Percentiles rank a stretch among this genome's conserved stretches.
These are phyloP conservation scores for Isabelozyma gotoi DNA, from an alignment of 805 yeast genomes.

Conservation along the genomic window DNA sequence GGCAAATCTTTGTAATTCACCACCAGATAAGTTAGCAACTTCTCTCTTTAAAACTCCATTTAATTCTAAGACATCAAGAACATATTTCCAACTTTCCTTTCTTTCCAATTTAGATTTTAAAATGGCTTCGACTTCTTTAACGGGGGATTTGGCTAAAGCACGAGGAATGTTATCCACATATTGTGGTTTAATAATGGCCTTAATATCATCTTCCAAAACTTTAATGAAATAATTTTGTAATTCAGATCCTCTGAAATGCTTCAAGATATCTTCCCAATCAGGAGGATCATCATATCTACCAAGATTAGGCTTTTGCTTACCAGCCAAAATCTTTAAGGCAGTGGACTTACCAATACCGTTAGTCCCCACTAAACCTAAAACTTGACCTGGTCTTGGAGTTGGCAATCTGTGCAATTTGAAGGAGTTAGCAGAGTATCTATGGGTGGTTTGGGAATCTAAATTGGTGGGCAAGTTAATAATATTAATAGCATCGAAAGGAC, in stretches of 20 bases:
- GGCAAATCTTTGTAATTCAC: slow-evolving; percentile 97
- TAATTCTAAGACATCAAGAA: slow-evolving; percentile 73
- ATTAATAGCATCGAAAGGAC: slow-evolving; percentile 96
- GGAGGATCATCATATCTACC: slow-evolving; percentile 96
- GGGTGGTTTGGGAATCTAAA: slow-evolving; percentile 88
- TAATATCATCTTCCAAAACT: slow-evolving; percentile 88
- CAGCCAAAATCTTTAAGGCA: slow-evolving; percentile 93
- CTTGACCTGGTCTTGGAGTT: slow-evolving; percentile 99
- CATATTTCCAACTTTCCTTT: slow-evolving; percentile 60
- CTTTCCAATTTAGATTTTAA: slow-evolving; percentile 77
- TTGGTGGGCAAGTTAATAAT: slow-evolving; percentile 96
- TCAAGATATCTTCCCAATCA: slow-evolving; percentile 92
- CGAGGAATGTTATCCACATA: slow-evolving; percentile 97
- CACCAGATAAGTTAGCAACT: slow-evolving; percentile 89
- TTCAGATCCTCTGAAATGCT: slow-evolving; percentile 93
- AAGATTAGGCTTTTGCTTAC: slow-evolving; percentile 95
- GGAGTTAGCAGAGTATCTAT: slow-evolving; percentile 96
- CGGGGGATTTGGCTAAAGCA: slow-evolving; percentile 85
- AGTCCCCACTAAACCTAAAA: slow-evolving; percentile 94
- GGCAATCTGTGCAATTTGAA: slow-evolving; percentile 97
- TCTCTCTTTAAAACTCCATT: slow-evolving; percentile 80
- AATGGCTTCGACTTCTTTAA: slow-evolving; percentile 81
- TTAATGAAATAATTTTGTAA: slow-evolving; percentile 95
- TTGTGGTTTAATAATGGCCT: slow-evolving; percentile 98
- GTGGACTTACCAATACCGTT: slow-evolving; percentile 99